Evolutionary conservation across 371 early-diverging fungal species (phyloP), one percentile per base, ranked within the genome.

Genomic region (Mucor velutinosus): DNA sequence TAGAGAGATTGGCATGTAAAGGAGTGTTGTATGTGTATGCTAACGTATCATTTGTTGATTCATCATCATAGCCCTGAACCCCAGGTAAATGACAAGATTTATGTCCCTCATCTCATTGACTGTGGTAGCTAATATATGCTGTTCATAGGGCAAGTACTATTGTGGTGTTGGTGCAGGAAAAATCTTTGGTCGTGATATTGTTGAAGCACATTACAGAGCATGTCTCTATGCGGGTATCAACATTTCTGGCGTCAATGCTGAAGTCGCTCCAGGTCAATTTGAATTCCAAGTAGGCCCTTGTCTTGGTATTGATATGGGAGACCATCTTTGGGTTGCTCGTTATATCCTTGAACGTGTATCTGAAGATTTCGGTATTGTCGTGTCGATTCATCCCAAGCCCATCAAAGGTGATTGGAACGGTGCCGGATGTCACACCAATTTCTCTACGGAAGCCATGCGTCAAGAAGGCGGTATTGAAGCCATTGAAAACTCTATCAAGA

Each of bases 131-230:
- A 43, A n/a, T 6, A 43, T n/a, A 6, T 43, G 1, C 1, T n/a
- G 15, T 27, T 17, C n/a, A 37, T 47, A 76, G 75, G 77, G 80
- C 25, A 75, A 83, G 63, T 87, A 87, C 67, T 87, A 87, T 72
- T 87, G 88, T 67, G 86, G 84, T 69, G 81, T 86, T 30, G 86
- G 86, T 15, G 79, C 86, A 53, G 76, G 75, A 60, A 77, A 65
- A 58, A 74, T 83, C 39, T 84, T 79, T 68, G 88, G 88, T 14
- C 78, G 88, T 72, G 87, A 87, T 62, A 75, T 87, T 23, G 75
- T 86, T 29, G 87, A 87, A 58, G 86, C 87, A 19, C 87, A 87
- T 69, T 87, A 84, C 71, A 73, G 83, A 67, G 86, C 86, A 7
- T 87, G 88, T 68, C 64, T 86, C n/a, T 85, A 80, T 66, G 81